A percentile compares a stretch with the other conserved stretches of the same genome.
Evolutionary conservation across 768 basidiomycete species (phyloP).

Genomic region (Pisolithus tinctorius): DNA sequence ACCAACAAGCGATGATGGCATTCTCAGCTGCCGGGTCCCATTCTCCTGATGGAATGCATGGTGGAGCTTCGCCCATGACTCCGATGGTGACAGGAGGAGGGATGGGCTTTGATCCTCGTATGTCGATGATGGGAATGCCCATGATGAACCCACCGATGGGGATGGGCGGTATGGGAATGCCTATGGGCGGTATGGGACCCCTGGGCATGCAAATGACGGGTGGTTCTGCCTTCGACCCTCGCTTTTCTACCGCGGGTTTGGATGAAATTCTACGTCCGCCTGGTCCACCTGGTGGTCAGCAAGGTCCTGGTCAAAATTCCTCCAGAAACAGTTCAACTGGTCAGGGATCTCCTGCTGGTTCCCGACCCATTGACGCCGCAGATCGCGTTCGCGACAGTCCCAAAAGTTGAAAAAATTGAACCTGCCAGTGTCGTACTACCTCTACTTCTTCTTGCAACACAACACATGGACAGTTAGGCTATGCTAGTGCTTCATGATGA

Average conservation of each 20-base stretch:
- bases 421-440: neutral
- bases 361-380: slow-evolving; percentile 24
- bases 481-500: neutral
- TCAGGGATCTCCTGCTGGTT: slow-evolving; percentile 46
- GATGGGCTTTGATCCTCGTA: slow-evolving; percentile 63
- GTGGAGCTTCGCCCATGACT: slow-evolving; percentile 31
- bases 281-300: slow-evolving; percentile 18
- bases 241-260: slow-evolving; percentile 37
- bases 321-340: slow-evolving; percentile 48
- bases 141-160: slow-evolving; percentile 48
- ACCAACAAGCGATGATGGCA: slow-evolving; percentile 85
- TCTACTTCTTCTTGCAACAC: neutral
- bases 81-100: slow-evolving; percentile 54
- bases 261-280: slow-evolving; percentile 25
- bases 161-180: slow-evolving; percentile 38
- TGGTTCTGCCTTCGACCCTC: slow-evolving; percentile 51
- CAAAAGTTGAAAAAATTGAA: slow-evolving; percentile 14
- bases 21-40: slow-evolving; percentile 73
- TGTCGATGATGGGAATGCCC: slow-evolving; percentile 78
- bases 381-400: slow-evolving; percentile 20
- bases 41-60: slow-evolving; percentile 47
- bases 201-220: slow-evolving; percentile 57
- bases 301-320: slow-evolving; percentile 25
- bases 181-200: slow-evolving; percentile 24
- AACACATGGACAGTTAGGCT: slow-evolving; percentile 6